Percentiles rank a stretch among this genome's conserved stretches.
Conservation (phyloP, 2,329 filamentous ascomycete species). For the Verticillium nubilum region DNA sequence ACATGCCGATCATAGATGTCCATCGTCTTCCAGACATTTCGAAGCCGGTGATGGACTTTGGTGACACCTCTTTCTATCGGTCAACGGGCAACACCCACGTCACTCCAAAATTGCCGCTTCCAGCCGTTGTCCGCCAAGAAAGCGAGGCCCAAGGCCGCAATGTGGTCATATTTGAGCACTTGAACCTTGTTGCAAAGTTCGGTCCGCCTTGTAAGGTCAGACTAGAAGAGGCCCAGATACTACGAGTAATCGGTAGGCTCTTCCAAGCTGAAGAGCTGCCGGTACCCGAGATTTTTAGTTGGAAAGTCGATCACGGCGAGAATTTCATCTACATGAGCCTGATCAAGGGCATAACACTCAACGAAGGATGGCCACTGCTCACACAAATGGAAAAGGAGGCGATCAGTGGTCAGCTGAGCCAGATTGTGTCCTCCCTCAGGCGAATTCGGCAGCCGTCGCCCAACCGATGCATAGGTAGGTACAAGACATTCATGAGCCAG, state of each 20-base stretch:
- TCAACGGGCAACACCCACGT: neutral
- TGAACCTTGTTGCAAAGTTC: neutral
- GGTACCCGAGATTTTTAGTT: slow-evolving; percentile 28
- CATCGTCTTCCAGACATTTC: neutral
- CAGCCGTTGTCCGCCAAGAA: neutral
- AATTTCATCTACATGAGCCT: slow-evolving; percentile 20
- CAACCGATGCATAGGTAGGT: neutral
- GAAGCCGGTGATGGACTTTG: neutral
- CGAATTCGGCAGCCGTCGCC: slow-evolving; percentile 7
- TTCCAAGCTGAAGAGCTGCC: slow-evolving; percentile 7
- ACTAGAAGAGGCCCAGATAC: neutral
- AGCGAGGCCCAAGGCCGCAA: neutral
- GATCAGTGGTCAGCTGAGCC: slow-evolving; percentile 13
- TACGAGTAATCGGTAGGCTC: neutral
- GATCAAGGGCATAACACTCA: slow-evolving; percentile 15
- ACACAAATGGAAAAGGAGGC: slow-evolving; percentile 15
- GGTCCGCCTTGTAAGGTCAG: neutral
- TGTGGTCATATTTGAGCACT: neutral
- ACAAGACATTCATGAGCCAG: no score
- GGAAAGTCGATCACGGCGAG: slow-evolving; percentile 10
- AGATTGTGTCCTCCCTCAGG: slow-evolving; percentile 6
- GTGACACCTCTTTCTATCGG: neutral
- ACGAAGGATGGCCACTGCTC: slow-evolving; percentile 12
- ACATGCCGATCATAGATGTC: neutral
- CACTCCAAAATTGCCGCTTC: neutral